Evolutionary conservation across 2,329 filamentous ascomycete species (phyloP).

Genomic region (Fusarium pseudocircinatum): DNA sequence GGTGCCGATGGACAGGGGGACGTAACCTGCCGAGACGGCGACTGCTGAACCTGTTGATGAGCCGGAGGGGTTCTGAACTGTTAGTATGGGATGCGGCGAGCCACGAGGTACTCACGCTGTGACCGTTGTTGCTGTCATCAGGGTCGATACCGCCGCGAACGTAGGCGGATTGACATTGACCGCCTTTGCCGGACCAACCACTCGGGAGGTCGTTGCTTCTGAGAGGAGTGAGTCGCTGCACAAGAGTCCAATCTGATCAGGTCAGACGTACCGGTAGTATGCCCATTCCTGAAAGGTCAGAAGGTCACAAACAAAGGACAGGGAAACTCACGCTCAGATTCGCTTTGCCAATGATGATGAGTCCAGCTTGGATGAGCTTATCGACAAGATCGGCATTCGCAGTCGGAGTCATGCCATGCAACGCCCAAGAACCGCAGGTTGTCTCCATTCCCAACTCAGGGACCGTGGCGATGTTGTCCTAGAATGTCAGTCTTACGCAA

Average conservation of each 20-base stretch:
- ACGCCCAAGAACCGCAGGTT: not conserved
- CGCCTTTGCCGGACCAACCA: not conserved
- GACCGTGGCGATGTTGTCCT: not conserved
- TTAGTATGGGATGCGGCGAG: not conserved
- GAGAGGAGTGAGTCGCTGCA: not conserved
- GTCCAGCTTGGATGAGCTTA: not conserved
- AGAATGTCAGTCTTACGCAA: too few species aligned
- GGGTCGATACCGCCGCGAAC: slow-evolving; percentile 17
- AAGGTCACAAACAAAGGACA: too few species aligned
- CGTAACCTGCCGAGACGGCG: slow-evolving; percentile 44
- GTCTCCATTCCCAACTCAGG: not conserved
- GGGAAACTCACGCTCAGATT: not conserved
- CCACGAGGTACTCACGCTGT: not conserved
- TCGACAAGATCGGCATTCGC: not conserved
- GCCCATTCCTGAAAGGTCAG: not conserved
- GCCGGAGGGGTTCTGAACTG: slow-evolving; percentile 42
- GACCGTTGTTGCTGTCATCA: slow-evolving; percentile 3
- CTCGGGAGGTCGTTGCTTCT: slow-evolving; percentile 26
- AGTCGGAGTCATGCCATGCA: not conserved
- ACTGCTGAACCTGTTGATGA: slow-evolving; percentile 49
- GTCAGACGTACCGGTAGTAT: not conserved
- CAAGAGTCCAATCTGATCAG: too few species aligned
- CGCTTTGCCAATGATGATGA: not conserved
- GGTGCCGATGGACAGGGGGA: slow-evolving; percentile 46
- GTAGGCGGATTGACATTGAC: slow-evolving; percentile 39